phyloP scores from a whole-genome alignment of 2,329 filamentous ascomycete genomes.

The Penicillium sp. region DNA sequence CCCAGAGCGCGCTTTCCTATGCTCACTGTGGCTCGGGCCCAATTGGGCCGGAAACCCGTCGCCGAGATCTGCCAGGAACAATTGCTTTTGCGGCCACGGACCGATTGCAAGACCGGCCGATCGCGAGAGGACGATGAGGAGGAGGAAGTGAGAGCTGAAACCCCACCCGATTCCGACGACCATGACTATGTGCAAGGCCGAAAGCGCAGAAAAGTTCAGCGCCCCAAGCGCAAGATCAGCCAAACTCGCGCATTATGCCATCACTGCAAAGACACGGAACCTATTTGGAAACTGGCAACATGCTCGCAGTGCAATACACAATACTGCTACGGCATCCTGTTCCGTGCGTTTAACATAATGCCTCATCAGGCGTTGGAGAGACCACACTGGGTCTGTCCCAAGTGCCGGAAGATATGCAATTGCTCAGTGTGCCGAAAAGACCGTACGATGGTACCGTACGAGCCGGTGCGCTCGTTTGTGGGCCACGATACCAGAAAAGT shows the following conservation, averaged over 20 bases:
- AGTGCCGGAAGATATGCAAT: conserved; percentile 80
- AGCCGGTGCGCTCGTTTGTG: conserved; percentile 79
- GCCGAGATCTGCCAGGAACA: conserved; percentile 95
- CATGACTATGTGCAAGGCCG: conserved; percentile 55
- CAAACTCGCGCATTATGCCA: conserved; percentile 62
- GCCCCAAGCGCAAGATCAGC: conserved; percentile 50
- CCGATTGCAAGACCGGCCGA: conserved; percentile 63
- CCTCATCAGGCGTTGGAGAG: conserved; percentile 77
- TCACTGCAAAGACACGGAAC: conserved; percentile 74
- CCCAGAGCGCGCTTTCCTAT: conserved; percentile 56
- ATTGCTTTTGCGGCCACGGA: conserved; percentile 71
- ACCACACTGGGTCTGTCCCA: conserved; percentile 81
- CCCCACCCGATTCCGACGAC: conserved; percentile 22
- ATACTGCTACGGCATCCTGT: conserved; percentile 92
- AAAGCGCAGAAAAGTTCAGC: conserved; percentile 58
- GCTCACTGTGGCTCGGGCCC: conserved; percentile 64
- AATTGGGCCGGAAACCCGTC: conserved; percentile 68
- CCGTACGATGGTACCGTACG: conserved; percentile 68
- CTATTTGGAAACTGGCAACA: conserved; percentile 75
- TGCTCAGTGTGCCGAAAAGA: conserved; percentile 72
- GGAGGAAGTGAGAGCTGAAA: conserved; percentile 30
- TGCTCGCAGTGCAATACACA: conserved; percentile 71
- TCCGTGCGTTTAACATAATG: conserved; percentile 84
- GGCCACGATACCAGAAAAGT: conserved; percentile 88
- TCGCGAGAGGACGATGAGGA: not conserved